Evolutionary conservation across 768 basidiomycete species (phyloP), one percentile per base, ranked within the genome.

Genomic region (Mycena sanguinolenta): DNA sequence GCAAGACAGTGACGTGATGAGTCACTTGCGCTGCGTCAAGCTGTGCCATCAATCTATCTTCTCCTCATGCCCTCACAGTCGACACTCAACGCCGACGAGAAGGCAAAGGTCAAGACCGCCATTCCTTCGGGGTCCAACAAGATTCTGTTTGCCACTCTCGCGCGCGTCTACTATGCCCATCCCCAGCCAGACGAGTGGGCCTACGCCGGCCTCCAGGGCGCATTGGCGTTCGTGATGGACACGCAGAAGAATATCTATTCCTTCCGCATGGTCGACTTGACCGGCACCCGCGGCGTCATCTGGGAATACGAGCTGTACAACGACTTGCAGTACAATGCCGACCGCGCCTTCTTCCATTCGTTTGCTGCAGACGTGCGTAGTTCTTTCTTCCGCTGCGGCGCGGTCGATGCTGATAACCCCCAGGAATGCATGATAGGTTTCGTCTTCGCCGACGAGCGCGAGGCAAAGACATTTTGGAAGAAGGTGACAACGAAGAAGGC

Each of bases 221-320:
- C 91, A 27, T 82, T 98, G 42, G 91, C 90, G 1, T 89, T 97
- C 73, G 86, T 88, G 19, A 82, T 86, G 17, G 91, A 96, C 77
- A 88, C 83, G 55, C 78, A 81, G 3, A 88, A 85, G 62, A 88
- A 87, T 30, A 84, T 85, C 5, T 83, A 90, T 44, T 86, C 85
- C 77, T 89, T 98, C 77, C 90, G 89, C 79, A 83, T 99, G 60
- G 93, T 99, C 3, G 97, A 98, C 80, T 76, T 98, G 21, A 81
- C 86, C 73, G 94, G 95, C 23, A 95, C 94, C 4, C 83, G 95
- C 63, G 96, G 95, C 6, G 88, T 96, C 25, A 89, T 96, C 50
- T 99, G 97, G 97, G 91, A 95, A 67, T 95, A 98, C 73, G 96
- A 97, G 79, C 81, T 98, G 6, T 97, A 96, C 74, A 85, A 92